Conservation (phyloP, 305 asterid genomes). For the Solanum aculeatissimum region DNA sequence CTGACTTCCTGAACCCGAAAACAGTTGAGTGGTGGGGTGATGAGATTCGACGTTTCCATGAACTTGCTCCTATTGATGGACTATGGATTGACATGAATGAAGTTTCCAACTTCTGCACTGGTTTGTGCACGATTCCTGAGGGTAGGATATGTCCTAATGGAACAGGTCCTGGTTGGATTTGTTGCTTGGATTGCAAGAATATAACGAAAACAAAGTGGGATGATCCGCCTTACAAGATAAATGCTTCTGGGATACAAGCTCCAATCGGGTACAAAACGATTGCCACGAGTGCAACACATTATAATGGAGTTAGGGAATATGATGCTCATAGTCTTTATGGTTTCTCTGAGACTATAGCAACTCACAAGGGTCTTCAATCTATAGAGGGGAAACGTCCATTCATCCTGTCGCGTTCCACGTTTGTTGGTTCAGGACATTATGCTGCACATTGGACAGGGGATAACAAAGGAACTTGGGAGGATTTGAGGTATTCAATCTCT, state of each 20-base stretch:
- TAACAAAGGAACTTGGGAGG: conserved; percentile 79
- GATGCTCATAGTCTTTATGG: conserved; percentile 94
- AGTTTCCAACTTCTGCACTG: conserved; percentile 72
- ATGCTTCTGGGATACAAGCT: conserved; percentile 70
- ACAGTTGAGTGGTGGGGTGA: conserved; percentile 91
- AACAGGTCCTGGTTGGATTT: conserved; percentile 86
- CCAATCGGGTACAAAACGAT: conserved; percentile 89
- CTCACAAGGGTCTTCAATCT: conserved; percentile 74
- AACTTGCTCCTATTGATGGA: conserved; percentile 90
- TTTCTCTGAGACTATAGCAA: conserved; percentile 69
- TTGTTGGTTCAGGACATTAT: conserved; percentile 76
- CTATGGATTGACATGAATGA: conserved; percentile 98
- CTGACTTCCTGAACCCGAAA: conserved; percentile 80
- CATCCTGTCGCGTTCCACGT: conserved; percentile 67
- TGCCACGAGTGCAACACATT: conserved; percentile 76
- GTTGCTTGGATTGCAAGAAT: conserved; percentile 89
- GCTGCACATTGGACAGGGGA: conserved; percentile 98
- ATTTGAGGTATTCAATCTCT: conserved; percentile 55
- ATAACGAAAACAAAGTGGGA: conserved; percentile 77
- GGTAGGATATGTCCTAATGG: conserved; percentile 66
- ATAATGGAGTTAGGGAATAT: conserved; percentile 79
- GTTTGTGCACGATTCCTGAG: conserved; percentile 72
- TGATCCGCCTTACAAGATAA: conserved; percentile 91
- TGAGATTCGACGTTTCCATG: conserved; percentile 66
- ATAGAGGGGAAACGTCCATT: conserved; percentile 81